phyloP scores from a whole-genome alignment of 225 moss, liverwort and hornwort genomes.

The Takakia lepidozioides region DNA sequence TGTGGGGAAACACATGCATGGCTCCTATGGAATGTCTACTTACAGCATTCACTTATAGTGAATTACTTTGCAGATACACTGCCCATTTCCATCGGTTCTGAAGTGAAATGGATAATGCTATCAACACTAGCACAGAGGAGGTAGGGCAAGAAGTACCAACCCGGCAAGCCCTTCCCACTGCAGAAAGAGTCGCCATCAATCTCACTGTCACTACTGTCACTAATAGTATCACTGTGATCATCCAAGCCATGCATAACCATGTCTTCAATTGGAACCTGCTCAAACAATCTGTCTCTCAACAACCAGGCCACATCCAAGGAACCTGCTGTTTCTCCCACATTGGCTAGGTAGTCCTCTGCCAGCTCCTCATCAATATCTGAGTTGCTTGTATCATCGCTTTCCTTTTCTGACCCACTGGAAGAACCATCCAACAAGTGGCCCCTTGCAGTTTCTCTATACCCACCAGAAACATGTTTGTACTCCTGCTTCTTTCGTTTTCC shows the following conservation, averaged over 20 bases:
- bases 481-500: conserved; percentile 4
- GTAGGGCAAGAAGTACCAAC: conserved; percentile 12
- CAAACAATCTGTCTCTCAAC: conserved; percentile 38
- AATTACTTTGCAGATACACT: too few species aligned
- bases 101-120: too few species aligned
- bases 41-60: too few species aligned
- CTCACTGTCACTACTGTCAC: conserved; percentile 24
- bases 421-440: conserved; percentile 44
- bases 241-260: conserved; percentile 45
- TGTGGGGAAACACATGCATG: too few species aligned
- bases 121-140: too few species aligned
- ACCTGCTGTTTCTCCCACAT: conserved; percentile 45
- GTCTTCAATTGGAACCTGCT: conserved; percentile 51
- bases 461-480: conserved; percentile 13
- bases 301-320: conserved; percentile 44
- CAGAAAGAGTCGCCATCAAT: conserved; percentile 30
- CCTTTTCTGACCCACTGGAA: conserved; percentile 53
- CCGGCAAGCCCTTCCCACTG: conserved; percentile 23
- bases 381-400: conserved; percentile 37
- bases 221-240: conserved; percentile 21
- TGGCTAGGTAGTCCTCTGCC: conserved; percentile 74
- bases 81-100: too few species aligned
- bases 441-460: conserved; percentile 13
- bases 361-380: conserved; percentile 68
- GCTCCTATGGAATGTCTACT: too few species aligned